Base-by-base conservation (phyloP, 225 moss, liverwort and hornwort species). In the Physcomitrium patens region DNA sequence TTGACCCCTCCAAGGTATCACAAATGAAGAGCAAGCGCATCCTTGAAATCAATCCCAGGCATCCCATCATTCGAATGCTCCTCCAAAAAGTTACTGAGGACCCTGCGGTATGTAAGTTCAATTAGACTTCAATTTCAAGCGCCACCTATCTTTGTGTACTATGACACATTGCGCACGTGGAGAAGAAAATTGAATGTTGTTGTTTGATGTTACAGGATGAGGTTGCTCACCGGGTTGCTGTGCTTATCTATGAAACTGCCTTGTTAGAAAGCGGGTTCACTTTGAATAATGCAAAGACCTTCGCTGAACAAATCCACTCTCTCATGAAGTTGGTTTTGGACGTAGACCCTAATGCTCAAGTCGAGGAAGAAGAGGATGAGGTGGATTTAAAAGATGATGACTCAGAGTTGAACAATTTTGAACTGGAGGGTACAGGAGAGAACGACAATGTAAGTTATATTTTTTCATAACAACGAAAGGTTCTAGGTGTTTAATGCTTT, bases 51-150 rank as follows among this genome's bases (percentile, higher is more conserved):
- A 97, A 94, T 16, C 83, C 89, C 37, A 79, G 89, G 48, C 92
- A 97, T 55, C 92, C 92, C 17, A 90, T 94, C 12, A 91, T 97
- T 70, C 90, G 88, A 27, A 85, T 92, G 22, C 88, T 96, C 65
- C 58, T 65, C 53, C 82, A 85, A 0, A 90, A 83, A 81, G 87
- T 97, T 14, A 80, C 43, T 13, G 58, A 83, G 17, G 81, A 92
- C 31, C 71, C 83, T 13, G 84, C 91, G 84, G 94, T 94, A 64
- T 60, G 76, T 37, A 37, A 37, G 31, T 47, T 23, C 2, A 13
- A 0, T 31, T 9, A 31, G 9, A 15, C 12, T 64, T 20, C 13
- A 41, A 7, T 10, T 3, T 44, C 14, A 49, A 15, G n/a, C 0
- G 0, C 64, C 5, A 42, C 41, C 10, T 63, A 23, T 42, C 58